Evolutionary conservation across 2,329 filamentous ascomycete species (phyloP).

Genomic region (Graphiopsis chlorocephala): DNA sequence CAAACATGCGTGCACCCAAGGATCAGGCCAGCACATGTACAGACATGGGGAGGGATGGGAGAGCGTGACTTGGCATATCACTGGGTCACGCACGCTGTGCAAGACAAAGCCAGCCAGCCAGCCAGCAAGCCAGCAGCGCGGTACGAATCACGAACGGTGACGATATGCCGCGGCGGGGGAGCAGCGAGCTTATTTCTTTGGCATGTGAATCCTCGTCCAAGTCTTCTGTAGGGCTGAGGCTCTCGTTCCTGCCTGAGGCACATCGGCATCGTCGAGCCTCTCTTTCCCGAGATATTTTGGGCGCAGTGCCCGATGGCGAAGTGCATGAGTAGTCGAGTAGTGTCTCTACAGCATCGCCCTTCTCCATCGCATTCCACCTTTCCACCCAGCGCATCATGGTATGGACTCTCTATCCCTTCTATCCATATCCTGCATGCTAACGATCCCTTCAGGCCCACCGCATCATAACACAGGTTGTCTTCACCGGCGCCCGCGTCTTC

Average conservation of each 20-base stretch:
- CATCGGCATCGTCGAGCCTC: not conserved
- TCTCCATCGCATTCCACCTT: constrained; percentile 5
- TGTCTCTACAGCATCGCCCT: not conserved
- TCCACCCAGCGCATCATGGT: constrained; percentile 25
- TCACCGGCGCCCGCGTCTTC: constrained; percentile 87
- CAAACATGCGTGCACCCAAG: not conserved
- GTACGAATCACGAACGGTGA: not conserved
- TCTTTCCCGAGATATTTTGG: constrained; percentile 6
- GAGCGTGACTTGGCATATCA: not conserved
- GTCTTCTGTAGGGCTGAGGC: not conserved
- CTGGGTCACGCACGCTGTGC: constrained; percentile 3
- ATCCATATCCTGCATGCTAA: not conserved
- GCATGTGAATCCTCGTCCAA: not conserved
- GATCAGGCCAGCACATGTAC: constrained; percentile 10
- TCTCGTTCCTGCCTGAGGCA: not conserved
- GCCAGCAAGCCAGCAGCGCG: not conserved
- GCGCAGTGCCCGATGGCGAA: not conserved
- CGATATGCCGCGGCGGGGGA: not conserved
- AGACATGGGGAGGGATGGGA: not conserved
- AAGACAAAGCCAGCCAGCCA: not conserved
- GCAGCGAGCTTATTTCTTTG: not conserved
- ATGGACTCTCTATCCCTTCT: not conserved
- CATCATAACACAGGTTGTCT: constrained; percentile 87
- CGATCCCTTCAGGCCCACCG: constrained; percentile 70
- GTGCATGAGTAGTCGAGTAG: not conserved